Conservation (phyloP, 306 rosid species). For the Citrullus mucosospermus region DNA sequence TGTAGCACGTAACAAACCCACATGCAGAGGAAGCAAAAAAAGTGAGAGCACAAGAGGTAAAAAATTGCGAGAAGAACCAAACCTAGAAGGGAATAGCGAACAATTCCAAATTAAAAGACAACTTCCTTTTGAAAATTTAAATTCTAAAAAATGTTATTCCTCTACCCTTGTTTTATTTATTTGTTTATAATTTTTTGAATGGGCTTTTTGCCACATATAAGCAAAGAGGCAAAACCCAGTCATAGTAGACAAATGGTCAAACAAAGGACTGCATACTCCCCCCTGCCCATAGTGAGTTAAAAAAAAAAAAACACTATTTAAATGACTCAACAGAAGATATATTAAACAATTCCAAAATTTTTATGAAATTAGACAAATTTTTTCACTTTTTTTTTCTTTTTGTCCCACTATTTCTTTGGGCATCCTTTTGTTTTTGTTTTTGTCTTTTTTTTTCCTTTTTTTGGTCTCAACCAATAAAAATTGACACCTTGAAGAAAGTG, state of each 20-base stretch:
- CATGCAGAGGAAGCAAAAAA: too few relatives aligned
- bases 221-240: slow-evolving; percentile 14
- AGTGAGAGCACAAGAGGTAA: too few relatives aligned
- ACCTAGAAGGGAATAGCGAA: too few relatives aligned
- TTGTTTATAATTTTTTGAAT: background rate
- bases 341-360: slow-evolving; percentile 2
- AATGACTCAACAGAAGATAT: slow-evolving; percentile 6
- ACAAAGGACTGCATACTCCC: slow-evolving; percentile 17
- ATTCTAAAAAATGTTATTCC: background rate
- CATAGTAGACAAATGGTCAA: slow-evolving; percentile 28
- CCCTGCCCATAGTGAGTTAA: slow-evolving; percentile 1
- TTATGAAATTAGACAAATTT: background rate
- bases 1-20: too few relatives aligned
- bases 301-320: background rate
- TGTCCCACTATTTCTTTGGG: background rate
- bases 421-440: background rate
- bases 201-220: background rate
- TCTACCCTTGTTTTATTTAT: background rate
- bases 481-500: slow-evolving; percentile 14
- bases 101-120: background rate
- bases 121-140: background rate
- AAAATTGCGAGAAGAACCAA: too few relatives aligned
- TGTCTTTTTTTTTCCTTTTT: background rate
- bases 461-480: slow-evolving; percentile 6
- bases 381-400: background rate